Conservation (phyloP, 139 green algal genomes). For the Chlamydomonas schloesseri region DNA sequence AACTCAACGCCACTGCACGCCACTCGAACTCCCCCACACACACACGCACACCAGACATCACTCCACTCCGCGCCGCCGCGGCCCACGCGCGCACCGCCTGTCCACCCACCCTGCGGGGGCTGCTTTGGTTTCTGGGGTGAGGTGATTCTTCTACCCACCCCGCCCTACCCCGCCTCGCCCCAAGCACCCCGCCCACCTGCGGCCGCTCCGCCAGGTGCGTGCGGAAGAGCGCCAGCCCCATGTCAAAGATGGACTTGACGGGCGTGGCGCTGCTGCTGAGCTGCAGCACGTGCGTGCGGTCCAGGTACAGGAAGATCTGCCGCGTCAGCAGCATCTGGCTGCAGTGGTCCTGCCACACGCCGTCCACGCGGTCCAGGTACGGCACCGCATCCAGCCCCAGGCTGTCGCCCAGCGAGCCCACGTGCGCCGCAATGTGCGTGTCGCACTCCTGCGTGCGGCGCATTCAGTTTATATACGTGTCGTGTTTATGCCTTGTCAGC, state of each 20-base stretch:
- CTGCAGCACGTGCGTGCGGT: conserved; percentile 92
- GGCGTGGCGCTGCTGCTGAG: conserved; percentile 51
- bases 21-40: no score
- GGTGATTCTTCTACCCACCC: no score
- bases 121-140: no score
- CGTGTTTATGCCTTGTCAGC: no score
- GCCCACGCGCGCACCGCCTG: no score
- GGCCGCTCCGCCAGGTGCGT: conserved; percentile 77
- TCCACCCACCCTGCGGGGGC: no score
- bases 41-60: no score
- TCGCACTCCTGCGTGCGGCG: conserved; percentile 73
- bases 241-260: conserved; percentile 91
- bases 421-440: conserved; percentile 70
- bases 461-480: no score
- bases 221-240: conserved; percentile 90
- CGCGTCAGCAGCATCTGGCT: conserved; percentile 89
- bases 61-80: no score
- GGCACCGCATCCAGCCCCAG: conserved; percentile 69
- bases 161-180: no score
- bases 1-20: no score
- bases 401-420: conserved; percentile 58
- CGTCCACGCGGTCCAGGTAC: conserved; percentile 84
- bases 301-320: conserved; percentile 96
- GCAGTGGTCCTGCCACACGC: conserved; percentile 86
- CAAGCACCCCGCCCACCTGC: conserved; percentile 56